Evolutionary conservation across 306 rosid species (phyloP).

Genomic region (Prunus dulcis): DNA sequence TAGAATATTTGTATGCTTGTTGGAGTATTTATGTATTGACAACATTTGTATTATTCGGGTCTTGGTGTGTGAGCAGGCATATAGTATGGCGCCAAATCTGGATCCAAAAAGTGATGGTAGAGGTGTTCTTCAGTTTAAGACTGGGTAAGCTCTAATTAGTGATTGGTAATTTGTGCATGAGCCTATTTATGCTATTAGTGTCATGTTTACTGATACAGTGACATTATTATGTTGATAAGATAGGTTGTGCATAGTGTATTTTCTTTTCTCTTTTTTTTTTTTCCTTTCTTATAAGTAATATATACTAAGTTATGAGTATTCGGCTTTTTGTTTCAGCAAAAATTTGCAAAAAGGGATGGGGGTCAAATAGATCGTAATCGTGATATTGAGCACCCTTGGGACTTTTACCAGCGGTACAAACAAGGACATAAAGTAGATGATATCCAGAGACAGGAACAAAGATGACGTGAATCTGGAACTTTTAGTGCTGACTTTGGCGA

Average conservation of each 20-base stretch:
- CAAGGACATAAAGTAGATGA: constrained; percentile 72
- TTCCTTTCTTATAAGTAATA: not conserved
- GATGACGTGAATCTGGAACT: constrained; percentile 79
- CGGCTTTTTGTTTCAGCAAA: constrained; percentile 59
- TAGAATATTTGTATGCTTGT: not conserved
- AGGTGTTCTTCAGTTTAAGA: constrained; percentile 94
- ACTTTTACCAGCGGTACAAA: constrained; percentile 76
- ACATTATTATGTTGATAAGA: not conserved
- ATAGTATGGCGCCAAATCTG: constrained; percentile 83
- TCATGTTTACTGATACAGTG: too few species aligned
- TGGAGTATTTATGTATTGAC: not conserved
- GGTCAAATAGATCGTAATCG: constrained; percentile 67
- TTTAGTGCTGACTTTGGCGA: constrained; percentile 69
- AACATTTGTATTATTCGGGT: constrained; percentile 24
- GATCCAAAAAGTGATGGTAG: constrained; percentile 86
- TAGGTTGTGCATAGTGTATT: not conserved
- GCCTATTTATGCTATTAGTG: not conserved
- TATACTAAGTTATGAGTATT: constrained; percentile 12
- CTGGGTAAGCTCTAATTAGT: constrained; percentile 44
- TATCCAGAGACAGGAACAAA: constrained; percentile 70
- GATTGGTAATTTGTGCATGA: constrained; percentile 6
- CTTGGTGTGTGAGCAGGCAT: constrained; percentile 98
- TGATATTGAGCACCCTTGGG: constrained; percentile 82
- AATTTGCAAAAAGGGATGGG: constrained; percentile 80
- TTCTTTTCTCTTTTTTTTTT: too few species aligned